Conservation (phyloP, 305 asterid species). For the Salvia sclarea region DNA sequence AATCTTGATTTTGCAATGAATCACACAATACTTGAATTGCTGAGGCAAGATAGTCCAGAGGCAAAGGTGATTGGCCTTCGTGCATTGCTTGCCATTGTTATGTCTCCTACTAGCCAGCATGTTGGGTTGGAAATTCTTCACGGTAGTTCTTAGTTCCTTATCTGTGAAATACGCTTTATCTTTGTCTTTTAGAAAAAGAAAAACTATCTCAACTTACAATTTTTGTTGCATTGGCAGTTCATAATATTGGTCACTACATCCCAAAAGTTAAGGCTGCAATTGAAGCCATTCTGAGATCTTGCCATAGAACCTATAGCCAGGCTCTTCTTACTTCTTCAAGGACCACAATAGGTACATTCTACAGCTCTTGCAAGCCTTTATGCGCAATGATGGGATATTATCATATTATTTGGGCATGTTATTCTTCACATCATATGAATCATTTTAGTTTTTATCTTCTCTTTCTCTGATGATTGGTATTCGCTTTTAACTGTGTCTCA, state of each 20-base stretch:
- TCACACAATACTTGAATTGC: conserved; percentile 89
- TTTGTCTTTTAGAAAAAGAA: conserved; percentile 23
- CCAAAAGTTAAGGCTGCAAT: conserved; percentile 98
- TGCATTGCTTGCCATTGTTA: conserved; percentile 97
- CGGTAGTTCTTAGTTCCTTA: conserved; percentile 52
- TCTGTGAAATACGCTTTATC: conserved; percentile 17
- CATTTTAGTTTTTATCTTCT: conserved; percentile 5
- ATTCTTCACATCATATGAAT: conserved; percentile 18
- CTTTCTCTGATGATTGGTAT: conserved; percentile 13
- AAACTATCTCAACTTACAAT: conserved; percentile 23
- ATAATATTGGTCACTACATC: conserved; percentile 92
- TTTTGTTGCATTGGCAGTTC: conserved; percentile 60
- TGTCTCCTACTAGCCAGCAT: conserved; percentile 94
- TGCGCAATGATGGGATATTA: conserved; percentile 14
- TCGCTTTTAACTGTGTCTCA: conserved; percentile 10
- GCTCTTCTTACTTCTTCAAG: conserved; percentile 98
- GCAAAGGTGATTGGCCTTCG: conserved; percentile 99
- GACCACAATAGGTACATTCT: conserved; percentile 78
- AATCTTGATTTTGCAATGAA: conserved; percentile 99
- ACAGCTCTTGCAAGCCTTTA: conserved; percentile 27
- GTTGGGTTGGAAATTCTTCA: conserved; percentile 98
- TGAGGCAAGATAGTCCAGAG: conserved; percentile 98
- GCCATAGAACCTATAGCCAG: conserved; percentile 82
- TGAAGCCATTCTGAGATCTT: conserved; percentile 88
- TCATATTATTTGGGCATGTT: conserved; percentile 22